A percentile compares a stretch with the other conserved stretches of the same genome.
Conservation (phyloP, 768 basidiomycete species). For the Tulasnella sp. region DNA sequence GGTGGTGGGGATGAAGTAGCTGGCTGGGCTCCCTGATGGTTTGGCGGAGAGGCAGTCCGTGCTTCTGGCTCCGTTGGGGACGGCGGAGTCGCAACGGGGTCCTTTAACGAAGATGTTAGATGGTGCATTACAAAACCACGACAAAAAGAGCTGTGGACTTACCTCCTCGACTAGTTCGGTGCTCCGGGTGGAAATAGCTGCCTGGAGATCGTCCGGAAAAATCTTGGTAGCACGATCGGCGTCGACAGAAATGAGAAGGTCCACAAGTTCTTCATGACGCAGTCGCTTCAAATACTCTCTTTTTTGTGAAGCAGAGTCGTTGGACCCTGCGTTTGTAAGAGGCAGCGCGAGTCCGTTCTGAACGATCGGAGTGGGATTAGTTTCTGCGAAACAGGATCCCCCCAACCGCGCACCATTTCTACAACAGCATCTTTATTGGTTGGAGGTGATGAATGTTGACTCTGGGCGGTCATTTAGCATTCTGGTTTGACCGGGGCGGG, state of each 20-base stretch:
- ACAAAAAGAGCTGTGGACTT: constrained; percentile 32
- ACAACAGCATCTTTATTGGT: not conserved
- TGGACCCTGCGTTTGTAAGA: not conserved
- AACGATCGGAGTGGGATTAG: not conserved
- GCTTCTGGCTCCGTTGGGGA: constrained; percentile 34
- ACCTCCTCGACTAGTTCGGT: constrained; percentile 33
- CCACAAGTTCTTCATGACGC: constrained; percentile 67
- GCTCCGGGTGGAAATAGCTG: constrained; percentile 55
- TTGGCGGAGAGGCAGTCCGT: constrained; percentile 35
- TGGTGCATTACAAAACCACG: constrained; percentile 30
- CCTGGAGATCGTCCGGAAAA: constrained; percentile 52
- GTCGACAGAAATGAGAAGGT: constrained; percentile 48
- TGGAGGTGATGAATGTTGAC: not conserved
- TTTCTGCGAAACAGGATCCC: not conserved
- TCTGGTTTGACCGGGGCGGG: not conserved
- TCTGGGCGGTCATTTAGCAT: not conserved
- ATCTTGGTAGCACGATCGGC: constrained; percentile 65
- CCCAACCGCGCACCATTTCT: not conserved
- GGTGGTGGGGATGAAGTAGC: not conserved
- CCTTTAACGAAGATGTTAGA: not conserved
- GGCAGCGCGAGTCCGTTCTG: not conserved
- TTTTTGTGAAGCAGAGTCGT: not conserved
- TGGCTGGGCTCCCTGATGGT: constrained; percentile 28
- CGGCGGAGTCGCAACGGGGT: constrained; percentile 14
- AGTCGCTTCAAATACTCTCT: constrained; percentile 37